A percentile compares a stretch with the other conserved stretches of the same genome.
phyloP scores from a whole-genome alignment of 352 stramenopile genomes.

The Phytophthora meadii region DNA sequence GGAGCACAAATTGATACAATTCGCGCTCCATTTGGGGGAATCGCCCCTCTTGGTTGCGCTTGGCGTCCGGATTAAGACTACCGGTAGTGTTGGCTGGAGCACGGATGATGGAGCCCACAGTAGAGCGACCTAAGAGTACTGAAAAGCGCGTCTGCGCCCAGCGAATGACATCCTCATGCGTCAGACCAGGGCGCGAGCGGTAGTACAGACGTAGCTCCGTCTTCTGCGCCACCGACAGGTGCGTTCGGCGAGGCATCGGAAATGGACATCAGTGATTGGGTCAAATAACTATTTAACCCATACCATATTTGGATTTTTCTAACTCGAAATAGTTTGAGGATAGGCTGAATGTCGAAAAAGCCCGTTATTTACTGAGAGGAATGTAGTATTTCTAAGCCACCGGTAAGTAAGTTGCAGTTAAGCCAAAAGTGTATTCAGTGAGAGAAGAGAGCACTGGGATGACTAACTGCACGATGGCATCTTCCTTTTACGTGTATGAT shows the following conservation, averaged over 20 bases:
- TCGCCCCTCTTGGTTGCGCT: slow-evolving; percentile 17
- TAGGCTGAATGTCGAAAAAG: too few species aligned
- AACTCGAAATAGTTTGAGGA: too few species aligned
- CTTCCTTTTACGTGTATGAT: too few species aligned
- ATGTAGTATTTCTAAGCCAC: too few species aligned
- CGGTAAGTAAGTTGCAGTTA: too few species aligned
- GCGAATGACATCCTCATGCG: slow-evolving; percentile 23
- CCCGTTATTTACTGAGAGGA: too few species aligned
- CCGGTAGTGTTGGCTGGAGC: slow-evolving; percentile 4
- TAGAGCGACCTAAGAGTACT: slow-evolving; percentile 20
- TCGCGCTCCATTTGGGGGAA: slow-evolving; percentile 26
- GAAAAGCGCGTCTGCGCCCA: slow-evolving; percentile 20
- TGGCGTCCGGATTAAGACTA: slow-evolving; percentile 16
- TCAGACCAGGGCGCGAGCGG: slow-evolving; percentile 20
- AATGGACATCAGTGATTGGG: background rate
- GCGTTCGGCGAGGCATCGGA: slow-evolving; percentile 15
- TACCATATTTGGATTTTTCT: too few species aligned
- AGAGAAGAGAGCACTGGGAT: too few species aligned
- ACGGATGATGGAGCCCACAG: slow-evolving; percentile 20
- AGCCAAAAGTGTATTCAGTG: too few species aligned
- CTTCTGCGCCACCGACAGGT: slow-evolving; percentile 29
- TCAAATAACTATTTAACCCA: too few species aligned
- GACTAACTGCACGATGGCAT: too few species aligned
- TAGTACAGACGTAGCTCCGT: slow-evolving; percentile 24
- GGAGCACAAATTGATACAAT: slow-evolving; percentile 23